Conservation (phyloP, 208 protist genomes). For the Leishmania mexicana region DNA sequence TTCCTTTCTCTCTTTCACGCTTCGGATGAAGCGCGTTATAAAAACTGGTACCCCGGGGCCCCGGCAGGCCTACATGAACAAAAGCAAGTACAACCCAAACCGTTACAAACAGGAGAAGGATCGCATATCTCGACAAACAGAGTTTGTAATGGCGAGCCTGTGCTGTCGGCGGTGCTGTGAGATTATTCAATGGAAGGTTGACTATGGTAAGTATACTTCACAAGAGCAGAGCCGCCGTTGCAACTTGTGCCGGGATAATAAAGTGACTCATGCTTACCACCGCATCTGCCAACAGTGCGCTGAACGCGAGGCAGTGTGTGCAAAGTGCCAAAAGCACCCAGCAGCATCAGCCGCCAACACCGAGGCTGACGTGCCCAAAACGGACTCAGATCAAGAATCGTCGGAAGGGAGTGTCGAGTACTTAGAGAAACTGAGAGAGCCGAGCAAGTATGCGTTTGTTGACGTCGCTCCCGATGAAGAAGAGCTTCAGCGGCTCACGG, state of each 20-base stretch:
- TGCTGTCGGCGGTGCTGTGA: constrained; percentile 86
- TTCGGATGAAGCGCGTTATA: constrained; percentile 39
- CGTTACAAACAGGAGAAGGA: constrained; percentile 81
- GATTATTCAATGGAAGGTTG: constrained; percentile 89
- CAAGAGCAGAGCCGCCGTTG: constrained; percentile 64
- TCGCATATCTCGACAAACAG: constrained; percentile 31
- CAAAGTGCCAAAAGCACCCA: constrained; percentile 86
- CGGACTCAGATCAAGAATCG: constrained; percentile 14
- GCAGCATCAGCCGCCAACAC: not conserved
- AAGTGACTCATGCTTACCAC: constrained; percentile 71
- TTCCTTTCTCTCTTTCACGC: constrained; percentile 1
- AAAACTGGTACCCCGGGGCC: constrained; percentile 43
- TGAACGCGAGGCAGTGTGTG: constrained; percentile 41
- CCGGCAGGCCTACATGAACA: constrained; percentile 75
- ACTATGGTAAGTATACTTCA: constrained; percentile 85
- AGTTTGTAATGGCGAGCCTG: constrained; percentile 69
- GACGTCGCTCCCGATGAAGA: constrained; percentile 46
- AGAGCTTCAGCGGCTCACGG: constrained; percentile 49
- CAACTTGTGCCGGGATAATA: constrained; percentile 69
- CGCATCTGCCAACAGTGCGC: constrained; percentile 84
- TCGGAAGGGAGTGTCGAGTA: not conserved
- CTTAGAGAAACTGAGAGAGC: constrained; percentile 11
- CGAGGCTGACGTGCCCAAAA: constrained; percentile 1
- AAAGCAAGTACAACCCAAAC: constrained; percentile 80
- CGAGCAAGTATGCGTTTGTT: constrained; percentile 62